These are phyloP conservation scores for Pythium volutum DNA, from an alignment of 352 stramenopile species.

Conservation along the genomic window DNA sequence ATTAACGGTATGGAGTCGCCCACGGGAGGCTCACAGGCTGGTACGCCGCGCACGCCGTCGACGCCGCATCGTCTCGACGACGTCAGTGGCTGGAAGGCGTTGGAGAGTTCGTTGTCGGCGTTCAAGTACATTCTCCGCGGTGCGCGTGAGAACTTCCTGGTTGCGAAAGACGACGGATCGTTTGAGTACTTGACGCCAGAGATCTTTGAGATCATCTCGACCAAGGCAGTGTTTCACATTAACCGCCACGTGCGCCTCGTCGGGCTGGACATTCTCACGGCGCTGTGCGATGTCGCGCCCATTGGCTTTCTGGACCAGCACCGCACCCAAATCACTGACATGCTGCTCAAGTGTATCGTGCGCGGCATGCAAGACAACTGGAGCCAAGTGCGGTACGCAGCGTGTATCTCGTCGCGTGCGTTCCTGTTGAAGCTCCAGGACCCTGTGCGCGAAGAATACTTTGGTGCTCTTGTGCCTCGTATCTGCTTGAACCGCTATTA, in stretches of 20 bases:
- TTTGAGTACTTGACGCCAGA: conserved; percentile 68
- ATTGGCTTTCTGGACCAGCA: conserved; percentile 46
- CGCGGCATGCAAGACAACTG: conserved; percentile 94
- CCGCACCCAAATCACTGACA: conserved; percentile 36
- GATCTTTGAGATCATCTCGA: conserved; percentile 66
- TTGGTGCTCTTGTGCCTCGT: conserved; percentile 85
- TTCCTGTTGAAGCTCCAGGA: conserved; percentile 83
- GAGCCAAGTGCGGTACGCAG: conserved; percentile 96
- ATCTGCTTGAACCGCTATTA: conserved; percentile 98
- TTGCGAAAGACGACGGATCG: conserved; percentile 14
- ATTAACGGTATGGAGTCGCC: conserved; percentile 75
- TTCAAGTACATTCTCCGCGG: conserved; percentile 85
- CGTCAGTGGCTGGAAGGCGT: conserved; percentile 95
- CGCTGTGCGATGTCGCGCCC: conserved; percentile 46
- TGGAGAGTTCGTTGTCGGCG: conserved; percentile 91
- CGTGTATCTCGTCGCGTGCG: conserved; percentile 87
- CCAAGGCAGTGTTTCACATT: conserved; percentile 88
- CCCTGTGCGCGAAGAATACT: conserved; percentile 52
- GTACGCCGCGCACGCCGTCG: conserved; percentile 65
- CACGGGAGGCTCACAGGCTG: conserved; percentile 45
- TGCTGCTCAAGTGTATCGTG: conserved; percentile 60
- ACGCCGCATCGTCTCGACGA: conserved; percentile 91
- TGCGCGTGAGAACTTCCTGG: conserved; percentile 68
- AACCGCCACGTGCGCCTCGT: conserved; percentile 94
- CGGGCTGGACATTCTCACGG: conserved; percentile 82